These are phyloP conservation scores for Astrothelium macrocarpum DNA, from an alignment of 495 filamentous ascomycete genomes.

Conservation along the genomic window DNA sequence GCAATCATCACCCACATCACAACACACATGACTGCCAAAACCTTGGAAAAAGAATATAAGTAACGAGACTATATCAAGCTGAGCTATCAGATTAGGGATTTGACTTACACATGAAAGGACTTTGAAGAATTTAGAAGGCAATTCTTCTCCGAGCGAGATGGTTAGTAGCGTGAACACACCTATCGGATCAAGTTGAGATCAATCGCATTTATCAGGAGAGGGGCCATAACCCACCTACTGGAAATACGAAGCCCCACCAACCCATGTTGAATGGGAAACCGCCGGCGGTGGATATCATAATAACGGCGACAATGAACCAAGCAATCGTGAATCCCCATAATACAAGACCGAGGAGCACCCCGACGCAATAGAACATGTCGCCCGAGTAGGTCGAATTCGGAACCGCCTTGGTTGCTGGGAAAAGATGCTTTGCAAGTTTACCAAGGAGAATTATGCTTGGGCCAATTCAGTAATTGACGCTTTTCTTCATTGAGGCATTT, in stretches of 20 bases:
- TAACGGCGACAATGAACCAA: conserved; percentile 52
- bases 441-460: conserved; percentile 48
- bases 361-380: conserved; percentile 44
- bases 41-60: conserved; percentile 1
- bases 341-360: conserved; percentile 43
- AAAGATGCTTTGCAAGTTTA: conserved; percentile 38
- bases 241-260: conserved; percentile 61
- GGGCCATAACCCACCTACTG: conserved; percentile 32
- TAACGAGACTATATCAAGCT: not conserved
- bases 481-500: not conserved
- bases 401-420: conserved; percentile 37
- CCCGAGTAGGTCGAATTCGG: conserved; percentile 40
- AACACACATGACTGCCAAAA: conserved; percentile 5
- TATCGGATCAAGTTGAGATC: not conserved
- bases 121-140: conserved; percentile 46
- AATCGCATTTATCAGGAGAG: not conserved
- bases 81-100: not conserved
- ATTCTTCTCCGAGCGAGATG: conserved; percentile 38
- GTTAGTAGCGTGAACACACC: conserved; percentile 44
- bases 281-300: conserved; percentile 31
- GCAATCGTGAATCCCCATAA: conserved; percentile 54
- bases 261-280: conserved; percentile 56
- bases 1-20: conserved; percentile 12
- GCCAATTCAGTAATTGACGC: not conserved
- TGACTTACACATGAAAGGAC: conserved; percentile 26